phyloP scores from a whole-genome alignment of 2,329 filamentous ascomycete species.

The Tolypocladium guangdongense region DNA sequence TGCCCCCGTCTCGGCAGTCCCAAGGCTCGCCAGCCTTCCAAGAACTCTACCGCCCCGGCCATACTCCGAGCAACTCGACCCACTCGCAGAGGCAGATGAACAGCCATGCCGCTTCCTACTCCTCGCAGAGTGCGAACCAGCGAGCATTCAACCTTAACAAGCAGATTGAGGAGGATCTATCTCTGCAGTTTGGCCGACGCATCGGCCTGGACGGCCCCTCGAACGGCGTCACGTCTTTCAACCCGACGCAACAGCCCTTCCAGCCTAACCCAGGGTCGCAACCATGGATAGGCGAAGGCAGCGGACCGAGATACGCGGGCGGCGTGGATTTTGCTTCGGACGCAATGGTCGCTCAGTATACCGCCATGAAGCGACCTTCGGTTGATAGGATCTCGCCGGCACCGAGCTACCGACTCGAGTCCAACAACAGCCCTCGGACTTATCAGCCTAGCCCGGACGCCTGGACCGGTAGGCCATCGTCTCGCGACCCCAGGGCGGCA shows the following conservation, averaged over 20 bases:
- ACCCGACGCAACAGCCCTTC: slow-evolving; percentile 26
- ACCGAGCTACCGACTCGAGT: slow-evolving; percentile 18
- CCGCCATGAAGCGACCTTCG: slow-evolving; percentile 23
- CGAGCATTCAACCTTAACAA: slow-evolving; percentile 25
- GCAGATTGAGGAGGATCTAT: slow-evolving; percentile 27
- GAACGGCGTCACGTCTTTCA: slow-evolving; percentile 11
- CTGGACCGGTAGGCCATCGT: slow-evolving; percentile 25
- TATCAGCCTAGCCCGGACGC: slow-evolving; percentile 21
- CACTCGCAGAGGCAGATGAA: slow-evolving; percentile 35
- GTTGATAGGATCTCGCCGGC: slow-evolving; percentile 27
- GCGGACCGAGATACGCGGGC: slow-evolving; percentile 13
- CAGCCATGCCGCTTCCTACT: slow-evolving; percentile 35
- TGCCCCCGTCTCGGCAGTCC: slow-evolving; percentile 45
- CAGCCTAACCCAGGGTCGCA: slow-evolving; percentile 36
- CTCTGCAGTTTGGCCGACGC: slow-evolving; percentile 20
- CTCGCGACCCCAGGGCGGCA: slow-evolving; percentile 21
- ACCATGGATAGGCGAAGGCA: slow-evolving; percentile 29
- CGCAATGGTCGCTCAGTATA: slow-evolving; percentile 13
- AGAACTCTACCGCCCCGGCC: slow-evolving; percentile 22
- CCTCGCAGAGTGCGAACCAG: slow-evolving; percentile 28
- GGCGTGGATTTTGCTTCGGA: slow-evolving; percentile 23
- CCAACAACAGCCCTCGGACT: slow-evolving; percentile 12
- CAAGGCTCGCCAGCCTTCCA: slow-evolving; percentile 29
- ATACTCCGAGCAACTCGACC: slow-evolving; percentile 32
- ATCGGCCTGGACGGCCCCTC: slow-evolving; percentile 22